Evolutionary conservation across 495 filamentous ascomycete genomes (phyloP), one percentile per base, ranked within the genome.

Genomic region (Filosporella fistucella): DNA sequence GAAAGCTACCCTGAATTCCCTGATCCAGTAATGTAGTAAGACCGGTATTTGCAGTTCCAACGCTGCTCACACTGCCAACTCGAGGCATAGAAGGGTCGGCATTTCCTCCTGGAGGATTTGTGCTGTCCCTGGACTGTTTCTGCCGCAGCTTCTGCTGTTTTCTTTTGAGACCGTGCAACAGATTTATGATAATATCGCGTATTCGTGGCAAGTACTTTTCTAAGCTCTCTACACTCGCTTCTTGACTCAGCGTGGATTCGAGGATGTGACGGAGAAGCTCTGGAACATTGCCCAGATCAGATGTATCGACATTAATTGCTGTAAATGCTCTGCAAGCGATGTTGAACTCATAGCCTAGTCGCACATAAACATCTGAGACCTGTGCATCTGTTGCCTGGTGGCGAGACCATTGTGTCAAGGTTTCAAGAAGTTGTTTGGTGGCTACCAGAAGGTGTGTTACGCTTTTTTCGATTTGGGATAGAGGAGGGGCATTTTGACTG

Each of bases 261-360:
- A 98, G 74, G 42, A 98, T 97, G 22, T 81, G 79, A 50, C 93
- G 84, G 18, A 98, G 65, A 40, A 89, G 72, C 61, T 98, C 93
- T 2, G 93, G 93, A 6, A 98, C 93, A 58, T 94, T 94, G 38
- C 93, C 93, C 13, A 98, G 76, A 64, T 98, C 93, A 4, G 80
- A 74, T 4, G 89, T 95, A 51, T 97, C 94, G 40, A 98, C 91
- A 26, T 91, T 91, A 59, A 98, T 97, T 30, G 89, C 87, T 59
- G 85, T 87, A 65, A 98, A 98, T 37, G 93, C 90, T 30, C 93
- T 85, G 65, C 90, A 96, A 7, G 93, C 93, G 67, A 97, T 86
- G 64, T 98, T 98, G 72, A 98, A 98, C 65, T 98, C 93, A 63
- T 97, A 98, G 12, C 94, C 93, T 45, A 98, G 69, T 24, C 94